Evolutionary conservation across 2,329 filamentous ascomycete genomes (phyloP).

Genomic region (Ophiostoma australiae): DNA sequence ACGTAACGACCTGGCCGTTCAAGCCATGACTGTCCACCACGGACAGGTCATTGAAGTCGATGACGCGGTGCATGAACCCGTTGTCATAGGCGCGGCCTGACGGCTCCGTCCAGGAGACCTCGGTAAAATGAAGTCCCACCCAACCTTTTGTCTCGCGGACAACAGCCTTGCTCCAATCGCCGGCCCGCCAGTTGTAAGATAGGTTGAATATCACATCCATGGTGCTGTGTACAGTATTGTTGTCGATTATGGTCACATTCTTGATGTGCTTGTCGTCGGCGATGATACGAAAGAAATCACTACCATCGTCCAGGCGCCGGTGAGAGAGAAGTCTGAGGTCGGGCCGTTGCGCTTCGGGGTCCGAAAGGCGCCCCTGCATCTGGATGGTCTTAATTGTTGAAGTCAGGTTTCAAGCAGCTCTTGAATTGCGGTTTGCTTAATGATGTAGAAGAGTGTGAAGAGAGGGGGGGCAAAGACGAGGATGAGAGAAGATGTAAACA

Average conservation of each 20-base stretch:
- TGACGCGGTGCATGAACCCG: background rate
- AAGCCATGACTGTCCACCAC: background rate
- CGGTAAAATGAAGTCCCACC: background rate
- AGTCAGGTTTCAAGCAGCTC: background rate
- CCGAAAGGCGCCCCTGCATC: background rate
- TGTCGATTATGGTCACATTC: background rate
- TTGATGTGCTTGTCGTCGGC: background rate
- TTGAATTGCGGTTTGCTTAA: background rate
- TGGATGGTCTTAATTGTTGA: background rate
- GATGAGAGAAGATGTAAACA: background rate
- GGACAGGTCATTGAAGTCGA: background rate
- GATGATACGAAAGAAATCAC: background rate
- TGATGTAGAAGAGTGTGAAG: background rate
- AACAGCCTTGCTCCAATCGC: background rate
- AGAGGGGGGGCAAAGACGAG: background rate
- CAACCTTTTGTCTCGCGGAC: background rate
- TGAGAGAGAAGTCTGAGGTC: background rate
- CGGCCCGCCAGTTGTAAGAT: background rate
- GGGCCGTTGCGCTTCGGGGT: background rate
- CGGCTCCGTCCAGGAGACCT: background rate
- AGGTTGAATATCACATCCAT: background rate
- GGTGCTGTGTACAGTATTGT: rapidly evolving
- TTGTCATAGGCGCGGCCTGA: background rate
- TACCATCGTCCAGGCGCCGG: background rate
- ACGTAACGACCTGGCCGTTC: background rate